Conservation (phyloP, 176 grass and related monocot genomes). For the Juncus inflexus region DNA sequence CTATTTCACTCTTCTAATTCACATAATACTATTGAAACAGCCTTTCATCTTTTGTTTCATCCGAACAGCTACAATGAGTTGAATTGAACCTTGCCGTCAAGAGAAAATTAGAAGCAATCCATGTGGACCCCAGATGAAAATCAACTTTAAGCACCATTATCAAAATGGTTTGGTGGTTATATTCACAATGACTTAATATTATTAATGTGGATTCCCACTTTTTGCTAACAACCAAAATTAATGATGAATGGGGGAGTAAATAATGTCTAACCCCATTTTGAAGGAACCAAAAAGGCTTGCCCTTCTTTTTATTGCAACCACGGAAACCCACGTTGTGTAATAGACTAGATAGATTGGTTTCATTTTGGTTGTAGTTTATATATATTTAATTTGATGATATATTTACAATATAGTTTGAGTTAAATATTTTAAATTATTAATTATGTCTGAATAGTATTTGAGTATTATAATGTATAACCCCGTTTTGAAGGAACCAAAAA, state of each 20-base stretch:
- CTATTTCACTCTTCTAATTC: too few species aligned
- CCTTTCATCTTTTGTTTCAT: too few species aligned
- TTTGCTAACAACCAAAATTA: conserved; percentile 19
- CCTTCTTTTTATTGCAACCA: too few species aligned
- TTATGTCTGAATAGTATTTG: too few species aligned
- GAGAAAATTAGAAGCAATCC: conserved; percentile 25
- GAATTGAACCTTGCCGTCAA: conserved; percentile 25
- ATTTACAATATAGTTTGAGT: too few species aligned
- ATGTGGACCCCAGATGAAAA: conserved; percentile 24
- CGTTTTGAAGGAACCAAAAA: too few species aligned
- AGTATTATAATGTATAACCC: neutral
- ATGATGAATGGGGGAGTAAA: conserved; percentile 16
- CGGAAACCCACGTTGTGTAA: too few species aligned
- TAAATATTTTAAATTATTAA: too few species aligned
- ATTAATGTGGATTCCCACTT: conserved; percentile 20
- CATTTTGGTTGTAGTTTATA: too few species aligned
- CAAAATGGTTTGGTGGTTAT: conserved; percentile 30
- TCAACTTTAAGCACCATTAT: conserved; percentile 29
- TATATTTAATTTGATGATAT: too few species aligned
- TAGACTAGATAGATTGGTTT: too few species aligned
- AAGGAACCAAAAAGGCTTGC: conserved; percentile 11
- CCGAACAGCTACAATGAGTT: neutral
- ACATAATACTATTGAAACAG: too few species aligned
- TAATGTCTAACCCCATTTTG: conserved; percentile 16
- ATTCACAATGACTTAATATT: conserved; percentile 7